phyloP scores from a whole-genome alignment of 257 asterid species.

The Rehmannia glutinosa region DNA sequence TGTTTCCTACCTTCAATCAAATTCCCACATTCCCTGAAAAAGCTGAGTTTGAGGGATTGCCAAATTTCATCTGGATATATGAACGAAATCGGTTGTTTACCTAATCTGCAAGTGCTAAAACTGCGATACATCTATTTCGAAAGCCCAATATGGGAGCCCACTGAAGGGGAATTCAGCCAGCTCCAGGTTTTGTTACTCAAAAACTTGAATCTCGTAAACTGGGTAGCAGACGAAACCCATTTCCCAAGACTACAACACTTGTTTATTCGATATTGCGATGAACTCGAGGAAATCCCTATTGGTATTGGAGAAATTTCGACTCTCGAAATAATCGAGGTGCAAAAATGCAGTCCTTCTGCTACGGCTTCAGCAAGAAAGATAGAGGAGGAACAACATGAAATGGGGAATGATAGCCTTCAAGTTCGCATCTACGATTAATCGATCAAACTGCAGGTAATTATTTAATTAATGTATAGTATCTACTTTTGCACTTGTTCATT shows the following conservation, averaged over 20 bases:
- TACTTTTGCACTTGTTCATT: neutral
- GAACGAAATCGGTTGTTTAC: neutral
- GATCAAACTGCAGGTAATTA: too few relatives aligned
- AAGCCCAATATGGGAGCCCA: neutral
- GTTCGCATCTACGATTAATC: neutral
- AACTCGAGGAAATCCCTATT: conserved; percentile 12
- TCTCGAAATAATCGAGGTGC: conserved; percentile 20
- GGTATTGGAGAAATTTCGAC: conserved; percentile 19
- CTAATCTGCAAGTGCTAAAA: conserved; percentile 3
- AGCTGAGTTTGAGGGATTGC: neutral
- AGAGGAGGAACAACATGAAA: conserved; percentile 21
- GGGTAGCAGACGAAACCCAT: neutral
- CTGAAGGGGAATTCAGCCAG: neutral
- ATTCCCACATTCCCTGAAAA: conserved; percentile 4
- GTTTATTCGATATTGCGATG: conserved; percentile 5
- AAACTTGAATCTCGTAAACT: neutral
- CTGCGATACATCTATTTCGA: neutral
- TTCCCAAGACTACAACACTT: conserved; percentile 24
- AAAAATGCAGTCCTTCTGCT: neutral
- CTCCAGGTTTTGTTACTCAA: neutral
- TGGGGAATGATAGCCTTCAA: conserved; percentile 17
- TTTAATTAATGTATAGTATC: neutral
- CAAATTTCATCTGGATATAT: neutral
- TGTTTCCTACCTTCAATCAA: neutral
- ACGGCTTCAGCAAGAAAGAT: conserved; percentile 13